These are phyloP conservation scores for Penicillium egyptiacum DNA, from an alignment of 495 filamentous ascomycete genomes.

Conservation along the genomic window DNA sequence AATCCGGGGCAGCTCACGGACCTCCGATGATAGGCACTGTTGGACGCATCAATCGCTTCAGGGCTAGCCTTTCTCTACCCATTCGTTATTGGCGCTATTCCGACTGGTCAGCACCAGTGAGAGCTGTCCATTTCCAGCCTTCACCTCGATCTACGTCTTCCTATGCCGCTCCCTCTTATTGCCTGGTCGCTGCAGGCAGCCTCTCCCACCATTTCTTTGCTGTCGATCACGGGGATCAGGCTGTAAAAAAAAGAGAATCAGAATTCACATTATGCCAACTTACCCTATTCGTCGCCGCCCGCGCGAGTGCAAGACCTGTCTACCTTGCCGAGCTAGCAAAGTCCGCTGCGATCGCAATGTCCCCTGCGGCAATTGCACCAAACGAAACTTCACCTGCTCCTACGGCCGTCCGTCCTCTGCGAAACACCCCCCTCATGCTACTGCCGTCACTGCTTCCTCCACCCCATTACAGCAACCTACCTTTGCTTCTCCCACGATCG, in stretches of 20 bases:
- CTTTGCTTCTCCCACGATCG: conserved; percentile 19
- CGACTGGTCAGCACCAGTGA: conserved; percentile 8
- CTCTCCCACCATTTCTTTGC: conserved; percentile 9
- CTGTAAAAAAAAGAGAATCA: conserved; percentile 3
- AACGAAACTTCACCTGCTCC: conserved; percentile 66
- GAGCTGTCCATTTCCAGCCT: conserved; percentile 10
- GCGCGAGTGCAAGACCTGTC: conserved; percentile 51
- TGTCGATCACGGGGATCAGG: conserved; percentile 19
- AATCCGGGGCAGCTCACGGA: conserved; percentile 15
- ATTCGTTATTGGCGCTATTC: conserved; percentile 5
- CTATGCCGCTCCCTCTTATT: conserved; percentile 25
- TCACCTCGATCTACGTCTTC: conserved; percentile 10
- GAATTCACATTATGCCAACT: conserved; percentile 30
- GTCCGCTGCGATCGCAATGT: conserved; percentile 71
- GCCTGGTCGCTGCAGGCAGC: conserved; percentile 21
- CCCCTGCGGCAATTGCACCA: conserved; percentile 72
- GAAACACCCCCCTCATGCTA: conserved; percentile 17
- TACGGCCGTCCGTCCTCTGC: conserved; percentile 63
- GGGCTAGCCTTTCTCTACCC: conserved; percentile 1
- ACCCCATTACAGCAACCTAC: conserved; percentile 20
- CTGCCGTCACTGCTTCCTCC: conserved; percentile 19
- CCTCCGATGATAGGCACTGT: conserved; percentile 10
- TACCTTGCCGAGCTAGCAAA: conserved; percentile 50
- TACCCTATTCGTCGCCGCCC: conserved; percentile 48
- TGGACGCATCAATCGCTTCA: background rate